Conservation (phyloP, 1,284 basidiomycete genomes). For the Inonotus hispidus region DNA sequence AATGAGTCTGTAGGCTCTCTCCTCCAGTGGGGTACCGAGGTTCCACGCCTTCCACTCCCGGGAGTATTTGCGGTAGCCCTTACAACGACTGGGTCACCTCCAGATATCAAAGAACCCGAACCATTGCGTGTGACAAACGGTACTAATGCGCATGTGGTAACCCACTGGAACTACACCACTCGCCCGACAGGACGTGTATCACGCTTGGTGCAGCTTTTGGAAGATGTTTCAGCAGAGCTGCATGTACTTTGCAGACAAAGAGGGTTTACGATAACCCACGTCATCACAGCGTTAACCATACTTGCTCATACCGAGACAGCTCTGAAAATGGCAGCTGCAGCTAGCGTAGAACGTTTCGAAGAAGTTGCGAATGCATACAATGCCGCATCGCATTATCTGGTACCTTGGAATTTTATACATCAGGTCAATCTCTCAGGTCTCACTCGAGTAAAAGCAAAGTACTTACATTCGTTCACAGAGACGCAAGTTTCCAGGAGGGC, state of each 20-base stretch:
- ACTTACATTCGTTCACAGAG: conserved; percentile 6
- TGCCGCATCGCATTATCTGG: conserved; percentile 11
- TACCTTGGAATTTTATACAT: conserved; percentile 16
- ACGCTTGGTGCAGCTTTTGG: conserved; percentile 9
- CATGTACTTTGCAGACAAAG: conserved; percentile 11
- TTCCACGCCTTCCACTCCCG: not conserved
- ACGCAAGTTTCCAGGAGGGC: conserved; percentile 17
- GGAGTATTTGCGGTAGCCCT: not conserved
- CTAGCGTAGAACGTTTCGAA: conserved; percentile 16
- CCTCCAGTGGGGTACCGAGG: not conserved
- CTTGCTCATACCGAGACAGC: conserved; percentile 16
- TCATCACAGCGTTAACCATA: conserved; percentile 17
- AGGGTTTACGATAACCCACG: conserved; percentile 20
- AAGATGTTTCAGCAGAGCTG: conserved; percentile 15
- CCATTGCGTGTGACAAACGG: not conserved
- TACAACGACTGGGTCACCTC: not conserved
- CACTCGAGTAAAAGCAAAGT: not conserved
- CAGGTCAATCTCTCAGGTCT: conserved; percentile 9
- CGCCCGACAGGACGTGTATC: conserved; percentile 11
- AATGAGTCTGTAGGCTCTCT: not conserved
- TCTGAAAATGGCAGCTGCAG: conserved; percentile 11
- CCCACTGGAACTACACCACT: conserved; percentile 11
- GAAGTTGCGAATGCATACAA: conserved; percentile 8
- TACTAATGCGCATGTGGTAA: not conserved
- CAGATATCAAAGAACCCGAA: not conserved